A percentile compares a stretch with the other conserved stretches of the same genome.
phyloP scores from a whole-genome alignment of 2,329 filamentous ascomycete species.

The Raffaelea albimanens region DNA sequence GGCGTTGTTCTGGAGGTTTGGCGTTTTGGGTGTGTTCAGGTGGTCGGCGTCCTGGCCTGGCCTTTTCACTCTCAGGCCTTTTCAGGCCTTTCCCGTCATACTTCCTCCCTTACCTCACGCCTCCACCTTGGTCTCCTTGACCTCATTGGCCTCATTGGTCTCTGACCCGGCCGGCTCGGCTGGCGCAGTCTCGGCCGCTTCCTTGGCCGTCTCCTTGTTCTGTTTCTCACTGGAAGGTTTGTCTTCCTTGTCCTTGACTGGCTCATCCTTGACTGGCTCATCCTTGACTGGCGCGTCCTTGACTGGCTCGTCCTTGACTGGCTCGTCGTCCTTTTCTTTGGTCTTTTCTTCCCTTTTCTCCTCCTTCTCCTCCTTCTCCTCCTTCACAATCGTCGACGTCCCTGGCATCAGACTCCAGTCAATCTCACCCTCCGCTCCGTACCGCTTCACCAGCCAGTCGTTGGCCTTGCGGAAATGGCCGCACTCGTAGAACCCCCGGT shows the following conservation, averaged over 20 bases:
- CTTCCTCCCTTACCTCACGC: slow-evolving; percentile 2
- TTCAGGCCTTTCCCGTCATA: not conserved
- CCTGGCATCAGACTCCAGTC: slow-evolving; percentile 62
- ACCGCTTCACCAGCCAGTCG: slow-evolving; percentile 70
- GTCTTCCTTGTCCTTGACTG: slow-evolving; percentile 12
- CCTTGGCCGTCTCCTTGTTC: not conserved
- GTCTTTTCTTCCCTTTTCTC: not conserved
- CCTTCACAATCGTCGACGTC: slow-evolving; percentile 15
- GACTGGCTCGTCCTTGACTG: slow-evolving; percentile 4
- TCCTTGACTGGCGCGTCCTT: slow-evolving; percentile 10
- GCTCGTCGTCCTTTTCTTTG: not conserved
- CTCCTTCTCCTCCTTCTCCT: slow-evolving; percentile 9
- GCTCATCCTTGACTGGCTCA: slow-evolving; percentile 18
- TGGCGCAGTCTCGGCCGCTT: not conserved
- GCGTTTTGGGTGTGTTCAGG: no score
- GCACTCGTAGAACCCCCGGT: slow-evolving; percentile 73
- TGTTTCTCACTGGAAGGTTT: slow-evolving; percentile 13
- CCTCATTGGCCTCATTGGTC: slow-evolving; percentile 2
- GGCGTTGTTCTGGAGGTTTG: no score
- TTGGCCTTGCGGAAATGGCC: slow-evolving; percentile 76
- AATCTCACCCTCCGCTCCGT: slow-evolving; percentile 72
- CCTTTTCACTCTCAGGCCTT: no score
- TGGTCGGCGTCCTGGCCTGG: no score
- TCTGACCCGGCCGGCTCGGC: not conserved
- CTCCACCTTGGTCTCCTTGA: slow-evolving; percentile 18